Percentiles rank a stretch among this genome's conserved stretches.
phyloP scores from a whole-genome alignment of 2,329 filamentous ascomycete species.

The Penicillium sp. region DNA sequence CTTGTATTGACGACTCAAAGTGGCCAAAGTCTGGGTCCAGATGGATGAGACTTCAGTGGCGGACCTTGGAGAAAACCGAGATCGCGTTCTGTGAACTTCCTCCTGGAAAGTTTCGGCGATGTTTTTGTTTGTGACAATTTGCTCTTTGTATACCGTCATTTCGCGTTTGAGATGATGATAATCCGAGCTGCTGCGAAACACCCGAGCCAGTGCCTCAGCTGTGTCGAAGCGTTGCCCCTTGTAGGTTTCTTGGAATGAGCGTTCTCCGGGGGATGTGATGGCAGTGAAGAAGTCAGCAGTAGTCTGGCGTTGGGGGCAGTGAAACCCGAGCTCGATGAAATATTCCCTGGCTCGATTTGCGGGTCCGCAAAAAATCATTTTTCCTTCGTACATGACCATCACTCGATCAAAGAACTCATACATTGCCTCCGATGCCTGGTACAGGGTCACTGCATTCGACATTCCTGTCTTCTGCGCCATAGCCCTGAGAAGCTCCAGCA shows the following conservation, averaged over 20 bases:
- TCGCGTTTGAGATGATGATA: background rate
- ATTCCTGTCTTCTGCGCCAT: constrained; percentile 52
- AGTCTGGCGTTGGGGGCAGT: constrained; percentile 67
- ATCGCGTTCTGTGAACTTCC: no score
- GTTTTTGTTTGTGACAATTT: no score
- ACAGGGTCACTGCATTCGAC: constrained; percentile 53
- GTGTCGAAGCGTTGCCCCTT: background rate
- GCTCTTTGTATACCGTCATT: no score
- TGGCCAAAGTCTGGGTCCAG: background rate
- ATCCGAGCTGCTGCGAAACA: background rate
- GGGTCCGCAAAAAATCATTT: constrained; percentile 74
- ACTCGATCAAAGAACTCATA: constrained; percentile 65
- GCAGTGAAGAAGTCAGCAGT: constrained; percentile 71
- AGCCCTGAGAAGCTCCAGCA: constrained; percentile 52
- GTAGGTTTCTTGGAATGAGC: constrained; percentile 29
- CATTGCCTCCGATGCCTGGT: constrained; percentile 43
- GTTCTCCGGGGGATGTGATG: constrained; percentile 65
- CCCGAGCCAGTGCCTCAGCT: background rate
- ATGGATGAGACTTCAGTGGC: no score
- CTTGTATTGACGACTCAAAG: background rate
- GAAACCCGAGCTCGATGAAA: constrained; percentile 70
- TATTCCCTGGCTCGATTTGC: constrained; percentile 61
- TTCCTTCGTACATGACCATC: constrained; percentile 72
- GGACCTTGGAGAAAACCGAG: no score
- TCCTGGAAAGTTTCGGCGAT: no score